Evolutionary conservation across 129 eudicot species (phyloP).

Genomic region (Erigeron canadensis): DNA sequence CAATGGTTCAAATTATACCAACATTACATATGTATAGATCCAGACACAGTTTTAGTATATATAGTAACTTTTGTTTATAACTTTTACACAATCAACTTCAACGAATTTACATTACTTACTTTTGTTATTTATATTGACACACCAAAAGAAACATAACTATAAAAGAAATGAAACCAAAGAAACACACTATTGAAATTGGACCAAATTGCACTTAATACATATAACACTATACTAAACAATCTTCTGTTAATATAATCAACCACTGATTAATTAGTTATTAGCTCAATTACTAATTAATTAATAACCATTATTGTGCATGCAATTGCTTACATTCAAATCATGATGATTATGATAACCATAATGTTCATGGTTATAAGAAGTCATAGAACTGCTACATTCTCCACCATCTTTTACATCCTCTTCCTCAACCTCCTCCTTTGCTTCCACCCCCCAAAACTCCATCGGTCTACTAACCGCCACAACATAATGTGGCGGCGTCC

Average conservation of each 20-base stretch:
- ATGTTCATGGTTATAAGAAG: slow-evolving; percentile 49
- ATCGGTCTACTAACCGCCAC: slow-evolving; percentile 30
- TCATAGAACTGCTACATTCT: slow-evolving; percentile 59
- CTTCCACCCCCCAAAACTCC: slow-evolving; percentile 52
- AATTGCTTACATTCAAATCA: slow-evolving; percentile 65
- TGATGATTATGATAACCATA: slow-evolving; percentile 45
- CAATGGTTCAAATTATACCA: too few species aligned
- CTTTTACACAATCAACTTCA: not conserved
- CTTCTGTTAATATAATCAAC: slow-evolving; percentile 26
- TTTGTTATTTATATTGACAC: not conserved
- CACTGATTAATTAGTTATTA: slow-evolving; percentile 16
- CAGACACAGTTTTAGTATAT: too few species aligned
- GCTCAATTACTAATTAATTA: slow-evolving; percentile 21
- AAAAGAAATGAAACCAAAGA: not conserved
- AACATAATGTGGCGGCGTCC: slow-evolving; percentile 38
- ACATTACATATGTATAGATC: too few species aligned
- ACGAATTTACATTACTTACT: not conserved
- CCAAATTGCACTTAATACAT: not conserved
- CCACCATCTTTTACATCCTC: slow-evolving; percentile 34
- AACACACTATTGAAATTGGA: slow-evolving; percentile 20
- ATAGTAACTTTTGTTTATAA: not conserved
- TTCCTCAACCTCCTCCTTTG: slow-evolving; percentile 65
- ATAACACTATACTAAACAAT: slow-evolving; percentile 26
- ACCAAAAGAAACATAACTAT: slow-evolving; percentile 12
- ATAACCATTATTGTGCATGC: slow-evolving; percentile 56